Conservation (phyloP, 2,329 filamentous ascomycete species). For the Colletotrichum australisinense region DNA sequence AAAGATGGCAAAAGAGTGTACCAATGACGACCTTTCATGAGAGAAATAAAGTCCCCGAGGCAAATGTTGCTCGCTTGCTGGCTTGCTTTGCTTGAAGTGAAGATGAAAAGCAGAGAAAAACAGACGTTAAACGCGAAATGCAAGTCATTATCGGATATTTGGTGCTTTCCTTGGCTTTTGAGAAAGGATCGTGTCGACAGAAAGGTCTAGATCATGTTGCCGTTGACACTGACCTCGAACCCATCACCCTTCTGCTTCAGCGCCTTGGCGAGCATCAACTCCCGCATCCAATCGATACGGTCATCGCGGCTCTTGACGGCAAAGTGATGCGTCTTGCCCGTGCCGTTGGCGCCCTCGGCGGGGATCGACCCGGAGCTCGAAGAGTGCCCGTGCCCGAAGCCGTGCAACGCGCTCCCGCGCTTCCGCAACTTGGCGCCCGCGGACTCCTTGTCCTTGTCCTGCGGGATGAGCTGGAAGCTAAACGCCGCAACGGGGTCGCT, state of each 20-base stretch:
- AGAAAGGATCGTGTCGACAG: background rate
- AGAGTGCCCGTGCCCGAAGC: constrained; percentile 18
- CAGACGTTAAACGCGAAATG: background rate
- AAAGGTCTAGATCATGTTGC: constrained; percentile 73
- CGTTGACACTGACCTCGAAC: constrained; percentile 85
- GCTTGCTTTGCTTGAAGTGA: background rate
- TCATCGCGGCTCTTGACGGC: constrained; percentile 89
- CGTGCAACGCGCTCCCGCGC: constrained; percentile 61
- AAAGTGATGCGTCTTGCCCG: constrained; percentile 91
- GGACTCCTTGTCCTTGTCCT: constrained; percentile 67
- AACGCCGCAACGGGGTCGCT: constrained; percentile 75
- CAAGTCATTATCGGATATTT: background rate
- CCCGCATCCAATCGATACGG: constrained; percentile 96
- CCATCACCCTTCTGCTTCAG: constrained; percentile 86
- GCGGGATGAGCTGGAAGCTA: constrained; percentile 86
- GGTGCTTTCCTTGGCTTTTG: constrained; percentile 20
- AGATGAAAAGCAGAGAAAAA: constrained; percentile 28
- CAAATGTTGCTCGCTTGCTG: background rate
- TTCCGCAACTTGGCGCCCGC: constrained; percentile 55
- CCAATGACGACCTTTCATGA: background rate
- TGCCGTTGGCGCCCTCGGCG: constrained; percentile 65
- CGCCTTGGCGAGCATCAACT: constrained; percentile 91
- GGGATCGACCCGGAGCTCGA: constrained; percentile 43
- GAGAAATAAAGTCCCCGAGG: background rate
- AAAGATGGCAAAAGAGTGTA: constrained; percentile 31